phyloP scores from a whole-genome alignment of 2,329 filamentous ascomycete genomes.

The Neoascochyta sp. region DNA sequence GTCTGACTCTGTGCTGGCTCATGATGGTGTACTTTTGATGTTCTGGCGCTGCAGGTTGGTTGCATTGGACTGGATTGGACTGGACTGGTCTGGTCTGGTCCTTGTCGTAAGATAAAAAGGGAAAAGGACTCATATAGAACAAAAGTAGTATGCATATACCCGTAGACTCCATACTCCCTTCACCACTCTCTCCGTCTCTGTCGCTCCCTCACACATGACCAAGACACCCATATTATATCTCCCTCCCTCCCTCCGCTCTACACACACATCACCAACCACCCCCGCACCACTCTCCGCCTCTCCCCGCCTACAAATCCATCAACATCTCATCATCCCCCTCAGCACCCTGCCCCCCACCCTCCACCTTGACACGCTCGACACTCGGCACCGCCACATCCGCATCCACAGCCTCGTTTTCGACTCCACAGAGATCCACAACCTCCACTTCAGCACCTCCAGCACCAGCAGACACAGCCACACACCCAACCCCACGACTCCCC shows the following conservation, averaged over 20 bases:
- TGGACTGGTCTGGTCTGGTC: too few relatives aligned
- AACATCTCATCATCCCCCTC: slow-evolving; percentile 26
- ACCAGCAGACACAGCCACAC: background rate
- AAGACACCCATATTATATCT: background rate
- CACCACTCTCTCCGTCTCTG: too few relatives aligned
- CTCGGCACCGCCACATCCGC: too few relatives aligned
- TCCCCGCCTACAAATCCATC: slow-evolving; percentile 22
- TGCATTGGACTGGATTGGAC: too few relatives aligned
- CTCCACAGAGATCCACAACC: background rate
- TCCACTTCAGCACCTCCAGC: background rate
- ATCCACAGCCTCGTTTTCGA: too few relatives aligned
- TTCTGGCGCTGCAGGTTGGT: too few relatives aligned
- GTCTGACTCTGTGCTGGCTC: slow-evolving; percentile 5
- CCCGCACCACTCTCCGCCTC: too few relatives aligned
- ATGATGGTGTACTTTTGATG: slow-evolving; percentile 1
- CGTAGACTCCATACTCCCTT: too few relatives aligned
- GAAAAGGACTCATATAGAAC: background rate
- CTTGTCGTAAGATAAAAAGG: too few relatives aligned
- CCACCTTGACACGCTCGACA: background rate
- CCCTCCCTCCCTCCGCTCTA: background rate
- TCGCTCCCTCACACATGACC: too few relatives aligned
- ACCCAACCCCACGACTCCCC: too few relatives aligned
- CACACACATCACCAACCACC: too few relatives aligned
- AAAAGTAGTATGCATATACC: background rate
- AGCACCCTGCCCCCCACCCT: slow-evolving; percentile 2